Evolutionary conservation across 2,329 filamentous ascomycete species (phyloP), one percentile per base, ranked within the genome.

Genomic region (Cordyceps farinosa): DNA sequence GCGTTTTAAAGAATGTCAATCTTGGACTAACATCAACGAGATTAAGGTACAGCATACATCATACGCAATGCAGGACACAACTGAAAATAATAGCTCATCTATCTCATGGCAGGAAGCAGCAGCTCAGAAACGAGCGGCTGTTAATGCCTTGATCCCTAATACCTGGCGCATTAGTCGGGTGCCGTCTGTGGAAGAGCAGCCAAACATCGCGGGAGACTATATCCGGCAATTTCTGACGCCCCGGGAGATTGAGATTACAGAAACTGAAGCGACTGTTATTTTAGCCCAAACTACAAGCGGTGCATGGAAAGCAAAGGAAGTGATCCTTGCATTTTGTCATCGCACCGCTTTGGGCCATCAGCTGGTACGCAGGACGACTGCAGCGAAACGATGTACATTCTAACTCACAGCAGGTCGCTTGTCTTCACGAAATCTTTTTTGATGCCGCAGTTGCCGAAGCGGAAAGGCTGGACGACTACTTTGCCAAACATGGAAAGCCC

Each of bases 261-360:
- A 61, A 61, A 44, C 48, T 2, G 47, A 53, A 11, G 47, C 51
- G 11, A 29, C 58, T 32, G 51, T 15, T 45, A 61, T 61, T 42
- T n/a, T 61, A 29, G 36, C 17, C 9, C 15, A 42, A 44, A 61
- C 48, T 17, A 38, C 50, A 11, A 13, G n/a, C 7, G 58, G 58
- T 30, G 8, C 22, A 10, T 61, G 58, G 58, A 61, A 40, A 29
- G 58, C 58, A 2, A 40, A 42, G 17, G 45, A 52, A 32, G 58
- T 61, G 1, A 36, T 47, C n/a, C 3, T 5, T 11, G 58, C 58
- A 9, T 61, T 61, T 22, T 61, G 47, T 34, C 58, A 61, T 34
- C 45, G 58, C n/a, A 47, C 58, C 4, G 58, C 58, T 2, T 8
- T 61, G 17, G 58, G 42, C 15, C 58, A 61, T 45, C 58, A 61